phyloP scores from a whole-genome alignment of 257 asterid species.

The Nyctanthes arbortristis region DNA sequence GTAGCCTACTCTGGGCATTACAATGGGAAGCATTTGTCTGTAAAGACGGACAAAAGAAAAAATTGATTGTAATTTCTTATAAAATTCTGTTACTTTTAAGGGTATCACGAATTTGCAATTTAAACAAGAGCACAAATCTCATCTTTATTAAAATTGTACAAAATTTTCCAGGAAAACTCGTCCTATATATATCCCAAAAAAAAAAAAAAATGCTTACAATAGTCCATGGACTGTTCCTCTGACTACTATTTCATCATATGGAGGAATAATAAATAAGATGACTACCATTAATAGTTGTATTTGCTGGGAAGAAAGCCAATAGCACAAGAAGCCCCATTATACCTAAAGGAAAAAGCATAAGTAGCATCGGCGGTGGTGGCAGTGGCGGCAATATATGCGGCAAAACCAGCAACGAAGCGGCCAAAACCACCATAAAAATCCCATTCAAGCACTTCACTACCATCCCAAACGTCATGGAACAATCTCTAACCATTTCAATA shows the following conservation, averaged over 20 bases:
- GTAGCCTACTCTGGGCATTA: too few species aligned
- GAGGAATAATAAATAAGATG: constrained; percentile 24
- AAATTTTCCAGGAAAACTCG: too few species aligned
- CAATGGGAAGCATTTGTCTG: too few species aligned
- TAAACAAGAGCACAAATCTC: too few species aligned
- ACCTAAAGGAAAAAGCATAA: constrained; percentile 56
- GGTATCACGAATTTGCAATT: too few species aligned
- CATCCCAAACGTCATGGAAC: background rate
- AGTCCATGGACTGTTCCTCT: too few species aligned
- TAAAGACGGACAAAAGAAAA: too few species aligned
- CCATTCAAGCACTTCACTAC: constrained; percentile 26
- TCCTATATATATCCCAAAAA: too few species aligned
- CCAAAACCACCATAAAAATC: constrained; percentile 37
- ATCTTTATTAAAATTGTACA: too few species aligned
- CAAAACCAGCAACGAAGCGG: constrained; percentile 33
- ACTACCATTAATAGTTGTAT: constrained; percentile 13
- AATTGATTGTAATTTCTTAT: too few species aligned
- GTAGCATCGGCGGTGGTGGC: constrained; percentile 53
- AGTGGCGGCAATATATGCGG: constrained; percentile 48
- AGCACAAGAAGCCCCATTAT: constrained; percentile 55
- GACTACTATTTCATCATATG: background rate
- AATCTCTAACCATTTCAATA: background rate
- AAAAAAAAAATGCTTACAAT: too few species aligned
- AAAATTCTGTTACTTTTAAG: too few species aligned
- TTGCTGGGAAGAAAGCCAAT: constrained; percentile 43